Base-by-base conservation (phyloP, 768 basidiomycete species). In the Boletus sensibilis region DNA sequence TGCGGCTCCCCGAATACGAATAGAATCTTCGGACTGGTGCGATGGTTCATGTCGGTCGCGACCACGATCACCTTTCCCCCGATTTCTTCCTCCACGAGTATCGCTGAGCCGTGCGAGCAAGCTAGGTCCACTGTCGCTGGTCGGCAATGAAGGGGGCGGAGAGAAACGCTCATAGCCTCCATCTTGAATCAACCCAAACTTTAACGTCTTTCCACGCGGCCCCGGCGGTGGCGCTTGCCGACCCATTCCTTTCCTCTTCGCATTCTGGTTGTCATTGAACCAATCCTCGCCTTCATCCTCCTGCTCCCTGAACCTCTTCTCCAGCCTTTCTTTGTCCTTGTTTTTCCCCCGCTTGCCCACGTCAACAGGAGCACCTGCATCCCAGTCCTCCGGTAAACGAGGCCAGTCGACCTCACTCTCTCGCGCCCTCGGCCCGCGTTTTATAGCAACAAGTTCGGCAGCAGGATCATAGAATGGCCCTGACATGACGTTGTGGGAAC, bases 321-420 rank as follows among this genome's bases (percentile, higher is more conserved):
- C 82, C 69, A 88, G 65, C 53, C 74, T 79, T 35, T 78, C 82
- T 44, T 74, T 81, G 49, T 84, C 80, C 67, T 86, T 90, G 56
- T 78, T 78, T 59, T 80, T 81, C 4, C 79, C 87, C 59, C 81
- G 81, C 65, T 76, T 82, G 18, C 90, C 90, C 33, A 92, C 88
- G 57, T 86, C 78, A 35, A 76, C 74, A 1, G 84, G 83, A 18
- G 77, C 74, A 47, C 69, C 70, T 59, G 69, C 70, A 25, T 77
- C 80, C 77, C 80, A 80, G 10, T 77, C 74, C 29, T 79, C 79
- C 0, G 74, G 71, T 39, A 79, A 68, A 42, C 35, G 29, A 27
- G 54, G 50, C 50, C 67, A 63, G 34, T 76, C 70, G 2, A 66
- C 69, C 25, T 62, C 33, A 13, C 40, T 35, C 23, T 48, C 61